Conservation (phyloP, 1,139 yeast genomes). For the Nakaseomyces sp. region DNA sequence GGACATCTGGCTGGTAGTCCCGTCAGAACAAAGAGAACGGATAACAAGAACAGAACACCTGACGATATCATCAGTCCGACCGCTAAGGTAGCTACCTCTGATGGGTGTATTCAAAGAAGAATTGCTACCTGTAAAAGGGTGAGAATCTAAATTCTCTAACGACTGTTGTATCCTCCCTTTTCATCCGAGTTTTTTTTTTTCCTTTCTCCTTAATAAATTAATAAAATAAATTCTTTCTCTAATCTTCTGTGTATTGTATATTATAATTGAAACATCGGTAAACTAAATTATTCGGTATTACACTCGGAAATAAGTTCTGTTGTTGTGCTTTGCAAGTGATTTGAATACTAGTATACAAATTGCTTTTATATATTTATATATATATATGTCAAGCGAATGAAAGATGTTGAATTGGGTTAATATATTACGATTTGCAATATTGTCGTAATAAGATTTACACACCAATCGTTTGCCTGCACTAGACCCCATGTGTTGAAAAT, state of each 20-base stretch:
- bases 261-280: background rate
- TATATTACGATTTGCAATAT: too few relatives aligned
- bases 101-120: conserved; percentile 4
- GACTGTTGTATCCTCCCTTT: too few relatives aligned
- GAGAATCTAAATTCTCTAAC: background rate
- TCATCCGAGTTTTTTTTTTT: background rate
- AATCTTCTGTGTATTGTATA: background rate
- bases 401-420: too few relatives aligned
- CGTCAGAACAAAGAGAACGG: conserved; percentile 1
- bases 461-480: too few relatives aligned
- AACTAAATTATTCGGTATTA: too few relatives aligned
- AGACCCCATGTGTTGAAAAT: too few relatives aligned
- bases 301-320: too few relatives aligned
- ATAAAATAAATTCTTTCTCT: background rate
- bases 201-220: background rate
- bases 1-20: conserved; percentile 3
- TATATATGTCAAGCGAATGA: too few relatives aligned
- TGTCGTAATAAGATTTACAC: too few relatives aligned
- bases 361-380: too few relatives aligned
- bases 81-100: background rate
- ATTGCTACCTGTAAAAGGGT: conserved; percentile 6
- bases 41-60: background rate
- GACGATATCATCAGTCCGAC: conserved; percentile 2
- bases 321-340: too few relatives aligned
- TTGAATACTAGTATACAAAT: too few relatives aligned